These are phyloP conservation scores for Ensete ventricosum DNA, from an alignment of 176 grass and related monocot genomes.

Conservation along the genomic window DNA sequence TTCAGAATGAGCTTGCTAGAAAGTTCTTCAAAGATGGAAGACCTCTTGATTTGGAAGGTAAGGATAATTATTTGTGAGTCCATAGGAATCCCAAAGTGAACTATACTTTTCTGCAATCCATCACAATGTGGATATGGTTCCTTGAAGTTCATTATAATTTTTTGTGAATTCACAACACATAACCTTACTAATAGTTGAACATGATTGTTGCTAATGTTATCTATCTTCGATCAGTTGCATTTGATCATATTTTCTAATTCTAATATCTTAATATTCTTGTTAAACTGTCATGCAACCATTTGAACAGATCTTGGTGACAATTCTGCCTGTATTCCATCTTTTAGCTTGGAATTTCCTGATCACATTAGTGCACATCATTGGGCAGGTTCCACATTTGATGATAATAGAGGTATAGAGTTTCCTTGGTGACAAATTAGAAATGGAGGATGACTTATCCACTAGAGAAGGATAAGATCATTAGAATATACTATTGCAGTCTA, in stretches of 20 bases:
- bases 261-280: not conserved
- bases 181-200: not conserved
- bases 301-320: too few relatives aligned
- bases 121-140: not conserved
- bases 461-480: not conserved
- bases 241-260: too few relatives aligned
- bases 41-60: constrained; percentile 87
- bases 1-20: constrained; percentile 61
- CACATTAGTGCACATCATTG: not conserved
- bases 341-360: not conserved
- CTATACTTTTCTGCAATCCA: not conserved
- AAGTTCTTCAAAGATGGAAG: constrained; percentile 95
- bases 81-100: not conserved
- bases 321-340: not conserved
- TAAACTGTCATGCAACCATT: not conserved
- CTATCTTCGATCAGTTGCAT: too few relatives aligned
- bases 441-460: not conserved
- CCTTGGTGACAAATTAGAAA: not conserved
- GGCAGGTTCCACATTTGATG: not conserved
- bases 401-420: not conserved
- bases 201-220: not conserved
- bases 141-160: too few relatives aligned
- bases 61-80: not conserved
- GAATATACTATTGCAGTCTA: too few relatives aligned
- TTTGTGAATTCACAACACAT: not conserved